Evolutionary conservation across 108 stramenopile species (phyloP).

Genomic region (Skeletonema menzelii): DNA sequence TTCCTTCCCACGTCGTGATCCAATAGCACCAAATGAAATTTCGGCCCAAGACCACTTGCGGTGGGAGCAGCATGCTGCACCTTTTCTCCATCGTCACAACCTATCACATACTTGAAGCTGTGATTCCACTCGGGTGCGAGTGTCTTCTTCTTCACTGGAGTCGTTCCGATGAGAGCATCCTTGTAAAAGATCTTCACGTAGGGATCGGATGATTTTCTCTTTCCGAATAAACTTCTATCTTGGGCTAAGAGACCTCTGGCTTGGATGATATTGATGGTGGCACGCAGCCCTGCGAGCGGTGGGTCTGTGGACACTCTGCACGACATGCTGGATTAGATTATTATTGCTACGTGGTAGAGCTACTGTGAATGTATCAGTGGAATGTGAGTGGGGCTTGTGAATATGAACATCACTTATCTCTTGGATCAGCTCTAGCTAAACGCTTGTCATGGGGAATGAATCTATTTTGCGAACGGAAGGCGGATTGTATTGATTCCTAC

Average conservation of each 20-base stretch:
- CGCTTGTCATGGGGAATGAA: no score
- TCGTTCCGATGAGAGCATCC: conserved; percentile 21
- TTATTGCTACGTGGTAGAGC: no score
- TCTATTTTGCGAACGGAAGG: no score
- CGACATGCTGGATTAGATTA: conserved; percentile 5
- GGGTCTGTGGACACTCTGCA: conserved; percentile 5
- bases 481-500: no score
- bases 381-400: no score
- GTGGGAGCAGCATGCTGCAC: not conserved
- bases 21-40: conserved; percentile 21
- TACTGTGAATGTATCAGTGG: no score
- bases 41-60: not conserved
- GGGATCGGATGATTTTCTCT: conserved; percentile 46
- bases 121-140: conserved; percentile 42
- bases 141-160: conserved; percentile 35
- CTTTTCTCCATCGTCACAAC: conserved; percentile 3
- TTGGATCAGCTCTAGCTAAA: no score
- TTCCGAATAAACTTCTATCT: conserved; percentile 44
- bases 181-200: conserved; percentile 28
- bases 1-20: conserved; percentile 25
- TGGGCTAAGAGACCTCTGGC: conserved; percentile 41
- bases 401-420: no score
- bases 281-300: conserved; percentile 16
- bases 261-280: conserved; percentile 11
- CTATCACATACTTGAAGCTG: conserved; percentile 11